A percentile compares a stretch with the other conserved stretches of the same genome.
Conservation (phyloP, 2,329 filamentous ascomycete species). For the Cercospora sojina region DNA sequence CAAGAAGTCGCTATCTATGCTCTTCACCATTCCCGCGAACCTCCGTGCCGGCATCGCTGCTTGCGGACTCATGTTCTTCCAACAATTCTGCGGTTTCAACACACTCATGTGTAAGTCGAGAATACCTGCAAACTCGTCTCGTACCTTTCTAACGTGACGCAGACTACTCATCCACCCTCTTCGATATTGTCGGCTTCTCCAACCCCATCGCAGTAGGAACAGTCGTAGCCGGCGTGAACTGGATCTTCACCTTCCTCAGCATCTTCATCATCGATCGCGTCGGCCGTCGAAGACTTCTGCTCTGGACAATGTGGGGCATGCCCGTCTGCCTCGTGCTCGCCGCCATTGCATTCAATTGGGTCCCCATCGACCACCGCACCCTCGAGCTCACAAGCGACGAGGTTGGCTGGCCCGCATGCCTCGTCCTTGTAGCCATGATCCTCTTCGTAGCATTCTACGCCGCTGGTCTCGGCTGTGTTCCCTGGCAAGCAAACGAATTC, state of each 20-base stretch:
- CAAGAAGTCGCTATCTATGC: slow-evolving; percentile 34
- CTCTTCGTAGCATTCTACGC: slow-evolving; percentile 40
- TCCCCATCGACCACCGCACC: neutral
- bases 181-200: neutral
- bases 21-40: slow-evolving; percentile 42
- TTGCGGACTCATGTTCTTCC: slow-evolving; percentile 43
- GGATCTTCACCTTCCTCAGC: neutral
- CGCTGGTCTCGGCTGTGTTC: slow-evolving; percentile 28
- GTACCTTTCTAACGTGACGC: neutral
- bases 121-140: slow-evolving; percentile 23
- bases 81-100: slow-evolving; percentile 56
- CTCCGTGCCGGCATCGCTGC: slow-evolving; percentile 42
- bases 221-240: neutral
- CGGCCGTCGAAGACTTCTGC: neutral
- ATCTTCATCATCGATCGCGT: neutral
- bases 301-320: neutral
- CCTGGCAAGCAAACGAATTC: slow-evolving; percentile 32
- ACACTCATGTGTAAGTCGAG: slow-evolving; percentile 76
- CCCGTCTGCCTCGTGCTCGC: neutral
- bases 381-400: neutral
- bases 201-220: neutral
- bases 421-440: slow-evolving; percentile 42
- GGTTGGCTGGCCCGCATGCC: slow-evolving; percentile 27
- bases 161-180: neutral
- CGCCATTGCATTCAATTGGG: neutral